Evolutionary conservation across 2,329 filamentous ascomycete species (phyloP).

Genomic region (Colletotrichum siamense): DNA sequence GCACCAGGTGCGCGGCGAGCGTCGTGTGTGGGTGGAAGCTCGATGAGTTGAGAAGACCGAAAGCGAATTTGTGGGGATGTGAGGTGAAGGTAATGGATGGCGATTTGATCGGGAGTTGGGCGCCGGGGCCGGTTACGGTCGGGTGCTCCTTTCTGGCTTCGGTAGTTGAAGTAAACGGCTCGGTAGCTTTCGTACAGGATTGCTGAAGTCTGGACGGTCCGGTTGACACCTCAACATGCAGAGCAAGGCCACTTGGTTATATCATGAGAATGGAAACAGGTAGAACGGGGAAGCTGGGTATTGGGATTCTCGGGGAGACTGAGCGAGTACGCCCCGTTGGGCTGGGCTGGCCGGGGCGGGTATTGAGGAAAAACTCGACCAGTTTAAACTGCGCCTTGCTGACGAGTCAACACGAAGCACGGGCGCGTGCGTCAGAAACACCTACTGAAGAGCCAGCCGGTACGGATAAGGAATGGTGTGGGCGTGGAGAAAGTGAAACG

Average conservation of each 20-base stretch:
- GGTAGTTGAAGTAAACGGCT: background rate
- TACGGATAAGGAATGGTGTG: background rate
- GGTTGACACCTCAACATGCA: background rate
- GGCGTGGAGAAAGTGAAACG: constrained; percentile 8
- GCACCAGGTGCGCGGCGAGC: background rate
- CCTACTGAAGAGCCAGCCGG: background rate
- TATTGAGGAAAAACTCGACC: background rate
- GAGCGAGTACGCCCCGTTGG: constrained; percentile 1
- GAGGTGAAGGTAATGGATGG: background rate
- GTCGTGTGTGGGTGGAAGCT: background rate
- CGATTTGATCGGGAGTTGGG: background rate
- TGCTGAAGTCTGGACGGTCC: background rate
- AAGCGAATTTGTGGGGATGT: constrained; percentile 15
- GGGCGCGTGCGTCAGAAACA: constrained; percentile 12
- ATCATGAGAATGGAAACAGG: background rate
- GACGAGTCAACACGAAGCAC: constrained; percentile 6
- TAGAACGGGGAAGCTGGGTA: background rate
- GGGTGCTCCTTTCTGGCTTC: background rate
- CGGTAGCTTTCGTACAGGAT: background rate
- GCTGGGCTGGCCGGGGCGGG: background rate
- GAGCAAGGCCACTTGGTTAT: constrained; percentile 3
- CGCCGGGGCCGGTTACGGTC: background rate
- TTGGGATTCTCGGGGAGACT: background rate
- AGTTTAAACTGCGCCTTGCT: constrained; percentile 12
- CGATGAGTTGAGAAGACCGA: constrained; percentile 1